phyloP scores from a whole-genome alignment of 2,329 filamentous ascomycete genomes.

The Plenodomus lindquistii region DNA sequence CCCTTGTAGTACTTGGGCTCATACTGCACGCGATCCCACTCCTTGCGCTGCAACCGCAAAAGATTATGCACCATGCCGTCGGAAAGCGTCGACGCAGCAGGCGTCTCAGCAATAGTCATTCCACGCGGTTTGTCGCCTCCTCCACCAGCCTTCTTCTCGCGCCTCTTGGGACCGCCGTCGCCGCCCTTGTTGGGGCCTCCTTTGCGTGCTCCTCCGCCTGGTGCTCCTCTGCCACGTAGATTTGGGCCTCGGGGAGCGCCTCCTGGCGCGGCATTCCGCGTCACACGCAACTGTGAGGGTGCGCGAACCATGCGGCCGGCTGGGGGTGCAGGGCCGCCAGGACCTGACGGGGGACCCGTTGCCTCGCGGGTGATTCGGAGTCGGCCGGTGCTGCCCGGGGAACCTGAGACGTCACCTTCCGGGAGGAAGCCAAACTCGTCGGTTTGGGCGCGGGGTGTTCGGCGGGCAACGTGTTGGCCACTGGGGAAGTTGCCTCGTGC shows the following conservation, averaged over 20 bases:
- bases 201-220: constrained; percentile 3
- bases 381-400: constrained; percentile 4
- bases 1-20: constrained; percentile 41
- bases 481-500: constrained; percentile 26
- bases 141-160: constrained; percentile 13
- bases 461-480: constrained; percentile 15
- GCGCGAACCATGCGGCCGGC: constrained; percentile 37
- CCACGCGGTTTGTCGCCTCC: constrained; percentile 3
- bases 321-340: constrained; percentile 16
- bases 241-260: constrained; percentile 24
- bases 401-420: background rate
- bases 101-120: constrained; percentile 9
- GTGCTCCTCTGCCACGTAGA: constrained; percentile 18
- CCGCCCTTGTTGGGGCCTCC: constrained; percentile 1
- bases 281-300: constrained; percentile 30
- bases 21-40: constrained; percentile 42
- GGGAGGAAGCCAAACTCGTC: constrained; percentile 7
- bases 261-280: constrained; percentile 9
- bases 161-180: constrained; percentile 25
- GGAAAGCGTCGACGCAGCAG: constrained; percentile 20
- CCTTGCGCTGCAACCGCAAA: constrained; percentile 37
- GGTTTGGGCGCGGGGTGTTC: constrained; percentile 2
- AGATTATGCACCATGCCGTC: constrained; percentile 40
- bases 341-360: constrained; percentile 9
- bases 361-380: constrained; percentile 15